Conservation (phyloP, 163 green algal genomes). For the Scenedesmus sp. region DNA sequence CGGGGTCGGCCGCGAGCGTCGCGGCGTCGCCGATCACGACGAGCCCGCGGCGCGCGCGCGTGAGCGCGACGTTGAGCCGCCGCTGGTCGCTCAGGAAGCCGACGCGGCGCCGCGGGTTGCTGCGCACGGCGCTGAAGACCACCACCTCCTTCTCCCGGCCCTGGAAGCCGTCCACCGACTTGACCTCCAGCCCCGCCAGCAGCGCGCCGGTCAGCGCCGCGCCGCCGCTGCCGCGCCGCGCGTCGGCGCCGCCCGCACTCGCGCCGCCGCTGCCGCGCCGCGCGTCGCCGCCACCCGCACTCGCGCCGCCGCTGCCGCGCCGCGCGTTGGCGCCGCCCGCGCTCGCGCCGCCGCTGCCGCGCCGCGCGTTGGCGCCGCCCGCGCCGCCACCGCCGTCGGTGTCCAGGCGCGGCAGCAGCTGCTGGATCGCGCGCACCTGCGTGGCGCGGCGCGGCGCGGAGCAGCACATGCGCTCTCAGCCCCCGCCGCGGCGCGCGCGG, state of each 20-base stretch:
- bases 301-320: constrained; percentile 34
- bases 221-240: background rate
- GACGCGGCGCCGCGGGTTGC: constrained; percentile 68
- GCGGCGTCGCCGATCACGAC: constrained; percentile 83
- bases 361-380: background rate
- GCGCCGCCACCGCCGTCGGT: background rate
- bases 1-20: constrained; percentile 66
- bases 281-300: background rate
- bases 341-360: background rate
- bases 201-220: background rate
- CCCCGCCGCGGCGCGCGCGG: background rate
- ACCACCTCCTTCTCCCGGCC: constrained; percentile 92
- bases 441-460: background rate
- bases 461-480: background rate
- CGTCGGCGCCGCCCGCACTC: background rate
- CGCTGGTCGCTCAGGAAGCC: constrained; percentile 87
- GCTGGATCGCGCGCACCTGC: constrained; percentile 15
- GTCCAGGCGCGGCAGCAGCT: background rate
- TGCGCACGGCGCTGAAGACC: constrained; percentile 83
- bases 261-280: background rate
- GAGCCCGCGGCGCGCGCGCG: constrained; percentile 75
- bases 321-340: constrained; percentile 15
- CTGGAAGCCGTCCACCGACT: constrained; percentile 73
- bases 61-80: constrained; percentile 92
- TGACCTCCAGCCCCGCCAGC: constrained; percentile 57